Base-by-base conservation (phyloP, 2,329 filamentous ascomycete species). In the Decorospora gaudefroyi region DNA sequence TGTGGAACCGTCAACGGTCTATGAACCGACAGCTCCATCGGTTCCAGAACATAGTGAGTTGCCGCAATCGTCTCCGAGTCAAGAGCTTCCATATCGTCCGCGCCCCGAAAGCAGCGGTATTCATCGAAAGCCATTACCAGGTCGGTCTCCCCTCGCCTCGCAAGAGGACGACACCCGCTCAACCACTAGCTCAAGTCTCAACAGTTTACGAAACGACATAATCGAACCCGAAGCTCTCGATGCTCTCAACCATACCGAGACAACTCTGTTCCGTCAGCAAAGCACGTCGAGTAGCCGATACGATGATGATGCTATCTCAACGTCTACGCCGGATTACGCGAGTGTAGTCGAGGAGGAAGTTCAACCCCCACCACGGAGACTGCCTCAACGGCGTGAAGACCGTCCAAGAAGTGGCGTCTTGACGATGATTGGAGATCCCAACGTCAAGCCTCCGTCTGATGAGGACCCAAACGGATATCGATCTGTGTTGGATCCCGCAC, bases 341-440 rank as follows among this genome's bases (percentile, higher is more conserved):
- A 93, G 87, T 68, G 86, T 84, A 15, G 70, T 44, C 30, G 64
- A 73, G 51, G 31, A 68, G 32, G 65, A 70, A 36, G 33, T 55
- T 4, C 38, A 46, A 7, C 37, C 46, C 9, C 42, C 32, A 8
- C 57, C 57, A 18, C 74, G 73, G 32, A 76, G 76, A 27, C 37
- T 67, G 17, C 64, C 61, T 13, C 50, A 42, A 70, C 75, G 52
- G 68, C 76, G 83, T 85, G 52, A 82, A 78, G 85, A 89, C 43
- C 81, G 80, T 46, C 87, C 87, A 11, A 81, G 92, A 51, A 86
- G 87, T 52, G 91, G 91, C 34, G 84, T 91, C 5, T 75, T 92
- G 65, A 90, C 86, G 65, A 90, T 87, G 1, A 84, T 91, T 8
- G 90, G 89, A 28, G 71, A 74, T 35, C 72, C 74, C 5, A 73